phyloP scores from a whole-genome alignment of 352 stramenopile genomes.

The Plasmopara muralis region DNA sequence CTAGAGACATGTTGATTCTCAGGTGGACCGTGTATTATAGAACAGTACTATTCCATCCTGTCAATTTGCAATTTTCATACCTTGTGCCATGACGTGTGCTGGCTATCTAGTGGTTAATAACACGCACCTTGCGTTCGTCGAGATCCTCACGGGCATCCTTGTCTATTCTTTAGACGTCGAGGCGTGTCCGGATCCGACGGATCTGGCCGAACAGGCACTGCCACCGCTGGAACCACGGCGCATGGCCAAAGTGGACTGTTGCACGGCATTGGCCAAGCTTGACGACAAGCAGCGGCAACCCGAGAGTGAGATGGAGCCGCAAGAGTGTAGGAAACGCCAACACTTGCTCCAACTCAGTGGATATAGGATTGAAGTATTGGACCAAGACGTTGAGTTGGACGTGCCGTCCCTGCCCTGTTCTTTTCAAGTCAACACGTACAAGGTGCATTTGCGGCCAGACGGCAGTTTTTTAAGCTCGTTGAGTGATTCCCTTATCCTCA shows the following conservation, averaged over 20 bases:
- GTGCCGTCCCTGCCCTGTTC: slow-evolving; percentile 37
- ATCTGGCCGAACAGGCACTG: slow-evolving; percentile 15
- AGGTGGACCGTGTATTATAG: slow-evolving; percentile 1
- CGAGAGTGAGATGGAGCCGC: slow-evolving; percentile 18
- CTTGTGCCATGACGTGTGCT: slow-evolving; percentile 47
- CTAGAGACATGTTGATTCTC: too few species aligned
- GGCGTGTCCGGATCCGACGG: neutral
- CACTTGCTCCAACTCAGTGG: slow-evolving; percentile 58
- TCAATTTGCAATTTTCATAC: neutral
- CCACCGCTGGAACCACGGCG: slow-evolving; percentile 39
- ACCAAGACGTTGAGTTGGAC: slow-evolving; percentile 38
- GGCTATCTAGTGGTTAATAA: slow-evolving; percentile 62
- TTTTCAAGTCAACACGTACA: slow-evolving; percentile 70
- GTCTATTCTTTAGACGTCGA: slow-evolving; percentile 28
- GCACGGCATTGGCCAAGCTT: slow-evolving; percentile 22
- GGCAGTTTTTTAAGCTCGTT: slow-evolving; percentile 26
- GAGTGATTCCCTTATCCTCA: slow-evolving; percentile 47
- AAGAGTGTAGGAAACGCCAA: slow-evolving; percentile 13
- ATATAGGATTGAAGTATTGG: slow-evolving; percentile 49
- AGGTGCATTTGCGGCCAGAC: slow-evolving; percentile 23
- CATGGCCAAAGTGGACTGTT: slow-evolving; percentile 31
- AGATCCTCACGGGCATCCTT: slow-evolving; percentile 51
- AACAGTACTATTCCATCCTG: slow-evolving; percentile 2
- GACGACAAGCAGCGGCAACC: slow-evolving; percentile 17
- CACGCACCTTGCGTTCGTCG: slow-evolving; percentile 44